Base-by-base conservation (phyloP, 441 rosid species). In the Brassica balearica region DNA sequence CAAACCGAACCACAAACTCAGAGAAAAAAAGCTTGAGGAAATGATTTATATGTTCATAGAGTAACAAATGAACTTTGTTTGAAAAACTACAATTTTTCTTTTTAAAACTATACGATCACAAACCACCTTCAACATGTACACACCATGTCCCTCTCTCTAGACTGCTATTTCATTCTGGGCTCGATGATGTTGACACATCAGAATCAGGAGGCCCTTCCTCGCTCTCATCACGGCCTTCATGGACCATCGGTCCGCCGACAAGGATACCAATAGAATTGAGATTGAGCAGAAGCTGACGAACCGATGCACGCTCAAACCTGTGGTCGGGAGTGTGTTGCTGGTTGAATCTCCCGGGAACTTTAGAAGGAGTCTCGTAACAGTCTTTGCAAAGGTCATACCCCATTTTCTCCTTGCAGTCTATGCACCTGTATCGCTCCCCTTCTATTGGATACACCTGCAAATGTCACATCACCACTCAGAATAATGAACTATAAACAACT, bases 351-450 rank as follows among this genome's bases (percentile, higher is more conserved):
- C 98, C 97, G 0, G 94, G 90, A 63, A 75, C 86, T 79, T 85
- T 89, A 3, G 88, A 84, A 55, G 75, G 62, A 65, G 86, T 83
- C 63, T 82, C 86, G 74, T 88, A 91, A 85, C 97, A 94, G 55
- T 85, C 87, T 76, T 90, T 86, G 74, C 98, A 92, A 43, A 94
- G 97, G 83, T 94, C 95, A 76, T 90, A 94, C 23, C 98, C 98
- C 0, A 83, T 65, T 12, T n/a, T 1, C 74, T 92, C 96, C 19
- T 77, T 73, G 68, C 98, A 94, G 72, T 88, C 92, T 69, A 25
- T 73, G 87, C 96, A 92, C 64, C 12, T 77, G 87, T 91, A 91
- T 80, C 96, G 80, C 22, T 89, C 91, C 3, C 98, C 98, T 22
- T 82, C 62, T 75, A 94, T 88, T 5, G 97, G 97, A 72, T 0